phyloP scores from a whole-genome alignment of 2,329 filamentous ascomycete species.

The Esteya vermicola region DNA sequence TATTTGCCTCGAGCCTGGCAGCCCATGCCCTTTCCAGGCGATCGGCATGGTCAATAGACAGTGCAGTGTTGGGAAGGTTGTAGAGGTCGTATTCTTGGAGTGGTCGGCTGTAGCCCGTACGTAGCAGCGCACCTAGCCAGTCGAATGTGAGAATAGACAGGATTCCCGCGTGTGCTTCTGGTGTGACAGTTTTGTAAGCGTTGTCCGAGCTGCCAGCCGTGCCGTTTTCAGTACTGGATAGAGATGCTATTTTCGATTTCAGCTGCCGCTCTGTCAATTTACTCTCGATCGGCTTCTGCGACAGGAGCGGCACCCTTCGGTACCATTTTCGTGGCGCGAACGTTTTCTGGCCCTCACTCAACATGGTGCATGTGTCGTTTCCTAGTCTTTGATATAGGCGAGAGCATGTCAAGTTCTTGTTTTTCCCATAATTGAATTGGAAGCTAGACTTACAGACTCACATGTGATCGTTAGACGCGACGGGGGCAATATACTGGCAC shows the following conservation, averaged over 20 bases:
- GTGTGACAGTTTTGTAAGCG: constrained; percentile 6
- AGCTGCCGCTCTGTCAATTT: constrained; percentile 6
- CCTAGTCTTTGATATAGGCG: no score
- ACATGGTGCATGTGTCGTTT: constrained; percentile 11
- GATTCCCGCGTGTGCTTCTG: constrained; percentile 11
- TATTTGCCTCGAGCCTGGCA: constrained; percentile 9
- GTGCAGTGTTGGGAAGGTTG: constrained; percentile 6
- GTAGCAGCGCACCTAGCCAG: constrained; percentile 12
- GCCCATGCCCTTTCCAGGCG: constrained; percentile 12
- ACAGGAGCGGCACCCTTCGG: constrained; percentile 16
- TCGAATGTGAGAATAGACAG: constrained; percentile 12
- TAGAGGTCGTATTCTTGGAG: constrained; percentile 13
- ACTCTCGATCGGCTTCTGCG: constrained; percentile 13
- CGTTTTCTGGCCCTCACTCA: constrained; percentile 10
- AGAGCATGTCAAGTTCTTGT: no score
- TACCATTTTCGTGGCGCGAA: constrained; percentile 19
- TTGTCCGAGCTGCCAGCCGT: background rate
- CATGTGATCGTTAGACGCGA: no score
- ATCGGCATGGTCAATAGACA: constrained; percentile 11
- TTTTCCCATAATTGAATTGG: no score
- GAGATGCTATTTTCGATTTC: background rate
- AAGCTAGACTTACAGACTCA: no score
- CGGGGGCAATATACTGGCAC: no score
- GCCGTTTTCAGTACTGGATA: constrained; percentile 2
- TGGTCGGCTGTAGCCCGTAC: constrained; percentile 11